These are phyloP conservation scores for Solanum ossicruentum DNA, from an alignment of 257 asterid genomes.

Conservation along the genomic window DNA sequence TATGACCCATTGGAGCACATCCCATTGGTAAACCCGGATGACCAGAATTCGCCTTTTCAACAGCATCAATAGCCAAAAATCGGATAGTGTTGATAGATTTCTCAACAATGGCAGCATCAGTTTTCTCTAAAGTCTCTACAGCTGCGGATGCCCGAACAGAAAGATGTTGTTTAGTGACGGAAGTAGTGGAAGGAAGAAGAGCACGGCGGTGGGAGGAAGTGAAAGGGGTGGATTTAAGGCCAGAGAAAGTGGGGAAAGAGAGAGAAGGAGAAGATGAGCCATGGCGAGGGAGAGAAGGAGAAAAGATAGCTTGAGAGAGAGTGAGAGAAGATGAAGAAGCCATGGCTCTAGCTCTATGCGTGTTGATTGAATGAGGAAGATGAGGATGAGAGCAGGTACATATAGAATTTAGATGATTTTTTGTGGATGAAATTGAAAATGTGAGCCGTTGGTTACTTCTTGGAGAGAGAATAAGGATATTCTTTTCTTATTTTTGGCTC, in stretches of 20 bases:
- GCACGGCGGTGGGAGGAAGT: conserved; percentile 6
- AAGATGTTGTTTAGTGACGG: conserved; percentile 14
- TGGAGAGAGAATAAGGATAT: neutral
- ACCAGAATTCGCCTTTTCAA: conserved; percentile 39
- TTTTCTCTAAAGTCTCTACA: conserved; percentile 56
- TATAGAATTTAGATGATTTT: neutral
- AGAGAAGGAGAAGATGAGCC: conserved; percentile 8
- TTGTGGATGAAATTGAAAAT: neutral
- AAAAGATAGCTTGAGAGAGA: neutral
- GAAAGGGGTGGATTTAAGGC: conserved; percentile 37
- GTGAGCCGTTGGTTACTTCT: neutral
- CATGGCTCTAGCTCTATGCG: neutral
- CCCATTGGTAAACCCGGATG: conserved; percentile 50
- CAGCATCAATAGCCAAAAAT: conserved; percentile 37
- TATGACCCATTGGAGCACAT: conserved; percentile 87
- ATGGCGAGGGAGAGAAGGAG: neutral
- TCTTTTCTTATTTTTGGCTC: neutral
- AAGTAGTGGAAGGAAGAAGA: conserved; percentile 24
- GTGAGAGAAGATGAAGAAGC: neutral
- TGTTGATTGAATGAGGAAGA: neutral
- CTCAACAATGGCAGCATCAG: conserved; percentile 53
- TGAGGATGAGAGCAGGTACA: neutral
- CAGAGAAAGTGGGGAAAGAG: conserved; percentile 37
- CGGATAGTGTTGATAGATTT: conserved; percentile 47
- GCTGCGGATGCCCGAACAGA: conserved; percentile 44